phyloP scores from a whole-genome alignment of 352 stramenopile species.

The Halophytophthora polymorphica region DNA sequence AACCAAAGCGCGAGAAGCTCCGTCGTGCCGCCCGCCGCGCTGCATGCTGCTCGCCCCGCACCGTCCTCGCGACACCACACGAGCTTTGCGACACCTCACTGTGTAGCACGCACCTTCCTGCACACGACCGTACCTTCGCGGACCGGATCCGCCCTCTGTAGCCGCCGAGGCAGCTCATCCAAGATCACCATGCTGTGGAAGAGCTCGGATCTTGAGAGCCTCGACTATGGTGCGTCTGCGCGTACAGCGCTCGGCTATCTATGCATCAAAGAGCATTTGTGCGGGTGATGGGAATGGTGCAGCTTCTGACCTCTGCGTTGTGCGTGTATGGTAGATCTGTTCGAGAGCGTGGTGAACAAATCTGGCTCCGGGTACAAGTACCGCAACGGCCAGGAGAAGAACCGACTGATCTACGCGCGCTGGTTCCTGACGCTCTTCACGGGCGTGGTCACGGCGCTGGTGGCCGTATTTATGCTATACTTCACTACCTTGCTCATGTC shows the following conservation, averaged over 20 bases:
- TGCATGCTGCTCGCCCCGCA: background rate
- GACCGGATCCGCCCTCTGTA: background rate
- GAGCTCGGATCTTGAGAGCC: slow-evolving; percentile 67
- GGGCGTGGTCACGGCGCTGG: slow-evolving; percentile 68
- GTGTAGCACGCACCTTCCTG: background rate
- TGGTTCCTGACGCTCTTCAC: slow-evolving; percentile 80
- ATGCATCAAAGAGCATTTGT: background rate
- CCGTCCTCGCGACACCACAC: background rate
- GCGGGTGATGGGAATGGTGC: background rate
- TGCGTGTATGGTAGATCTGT: slow-evolving; percentile 46
- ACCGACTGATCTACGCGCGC: slow-evolving; percentile 72
- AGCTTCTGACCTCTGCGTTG: background rate
- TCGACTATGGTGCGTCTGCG: slow-evolving; percentile 71
- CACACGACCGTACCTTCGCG: background rate
- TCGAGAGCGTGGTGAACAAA: slow-evolving; percentile 88
- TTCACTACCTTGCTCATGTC: slow-evolving; percentile 67
- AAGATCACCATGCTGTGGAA: slow-evolving; percentile 54
- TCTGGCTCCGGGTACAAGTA: slow-evolving; percentile 79
- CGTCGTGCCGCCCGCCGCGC: background rate
- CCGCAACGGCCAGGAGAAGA: slow-evolving; percentile 77
- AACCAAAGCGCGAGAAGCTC: background rate
- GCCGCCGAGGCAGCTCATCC: too few relatives aligned
- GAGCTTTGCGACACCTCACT: too few relatives aligned
- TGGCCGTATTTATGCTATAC: slow-evolving; percentile 79
- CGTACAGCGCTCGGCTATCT: background rate